Evolutionary conservation across 805 yeast species (phyloP), one percentile per base, ranked within the genome.

Genomic region (Starmerella cellae): DNA sequence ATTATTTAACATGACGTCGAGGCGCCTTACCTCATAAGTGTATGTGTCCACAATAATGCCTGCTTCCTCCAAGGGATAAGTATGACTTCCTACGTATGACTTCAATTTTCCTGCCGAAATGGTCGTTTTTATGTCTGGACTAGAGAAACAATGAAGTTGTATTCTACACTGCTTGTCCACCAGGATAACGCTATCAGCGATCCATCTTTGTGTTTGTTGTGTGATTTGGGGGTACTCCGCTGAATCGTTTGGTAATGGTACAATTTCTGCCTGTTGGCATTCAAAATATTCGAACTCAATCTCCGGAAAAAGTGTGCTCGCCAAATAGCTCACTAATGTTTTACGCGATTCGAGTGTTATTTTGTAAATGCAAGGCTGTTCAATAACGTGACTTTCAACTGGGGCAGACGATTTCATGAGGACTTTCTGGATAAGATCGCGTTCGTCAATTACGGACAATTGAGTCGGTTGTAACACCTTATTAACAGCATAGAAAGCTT

Each of bases 401-500:
- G 33, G 35, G 16, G 20, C 33, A 10, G 17, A 3, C 9, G 45
- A 23, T 2, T 18, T 19, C 22, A 14, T 19, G 2, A 54, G 31
- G 3, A 50, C 38, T 22, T 19, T 17, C 18, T 43, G 43, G 2
- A 54, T 32, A 3, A 54, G 44, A 23, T 35, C n/a, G 2, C 55
- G 50, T 50, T 52, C 54, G 5, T 18, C 38, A 4, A 10, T n/a
- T 2, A 49, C 52, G 13, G 46, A 38, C 4, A 49, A 38, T 9
- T 2, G 19, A 4, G 23, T n/a, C 18, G 26, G 31, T 18, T 36
- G 28, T 10, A 36, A 34, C 3, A 35, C 37, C 10, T 31, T 23
- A 17, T 35, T 37, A 11, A 39, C 42, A 8, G 43, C 21, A 18
- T 21, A 28, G 22, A 42, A 30, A 11, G 50, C 43, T n/a, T 47